Evolutionary conservation across 2,329 filamentous ascomycete species (phyloP).

Genomic region (Fusarium dlaminii): DNA sequence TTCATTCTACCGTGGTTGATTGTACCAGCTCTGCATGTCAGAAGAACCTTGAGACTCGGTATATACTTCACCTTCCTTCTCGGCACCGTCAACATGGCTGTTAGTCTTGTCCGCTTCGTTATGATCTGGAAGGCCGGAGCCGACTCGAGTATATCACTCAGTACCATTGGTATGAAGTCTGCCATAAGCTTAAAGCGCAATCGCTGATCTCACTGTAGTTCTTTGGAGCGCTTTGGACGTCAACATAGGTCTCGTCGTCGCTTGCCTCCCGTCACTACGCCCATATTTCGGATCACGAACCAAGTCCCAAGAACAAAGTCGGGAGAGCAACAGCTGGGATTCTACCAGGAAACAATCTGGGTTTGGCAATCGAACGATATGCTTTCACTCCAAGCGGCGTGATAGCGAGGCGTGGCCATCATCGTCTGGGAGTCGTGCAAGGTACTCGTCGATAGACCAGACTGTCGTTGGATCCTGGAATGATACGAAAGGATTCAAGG

Average conservation of each 20-base stretch:
- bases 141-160: constrained; percentile 13
- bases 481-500: neutral
- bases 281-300: constrained; percentile 27
- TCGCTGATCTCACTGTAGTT: neutral
- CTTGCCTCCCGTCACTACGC: constrained; percentile 27
- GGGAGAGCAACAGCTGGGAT: neutral
- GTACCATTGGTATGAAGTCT: constrained; percentile 7
- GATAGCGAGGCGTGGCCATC: neutral
- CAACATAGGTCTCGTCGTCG: constrained; percentile 31
- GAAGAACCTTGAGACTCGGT: constrained; percentile 1
- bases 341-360: neutral
- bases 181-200: too few relatives aligned
- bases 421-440: rapidly evolving
- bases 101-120: constrained; percentile 24
- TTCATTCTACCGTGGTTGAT: constrained; percentile 24
- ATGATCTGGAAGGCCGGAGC: constrained; percentile 14
- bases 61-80: constrained; percentile 32
- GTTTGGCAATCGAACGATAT: neutral
- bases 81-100: constrained; percentile 25
- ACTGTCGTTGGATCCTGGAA: neutral
- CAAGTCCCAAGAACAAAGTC: neutral
- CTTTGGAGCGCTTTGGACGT: constrained; percentile 27
- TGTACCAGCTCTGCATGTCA: constrained; percentile 8
- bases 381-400: neutral
- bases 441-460: neutral